A percentile compares a stretch with the other conserved stretches of the same genome.
Evolutionary conservation across 106 monocot genomes (phyloP).

Genomic region (Acorus gramineus): DNA sequence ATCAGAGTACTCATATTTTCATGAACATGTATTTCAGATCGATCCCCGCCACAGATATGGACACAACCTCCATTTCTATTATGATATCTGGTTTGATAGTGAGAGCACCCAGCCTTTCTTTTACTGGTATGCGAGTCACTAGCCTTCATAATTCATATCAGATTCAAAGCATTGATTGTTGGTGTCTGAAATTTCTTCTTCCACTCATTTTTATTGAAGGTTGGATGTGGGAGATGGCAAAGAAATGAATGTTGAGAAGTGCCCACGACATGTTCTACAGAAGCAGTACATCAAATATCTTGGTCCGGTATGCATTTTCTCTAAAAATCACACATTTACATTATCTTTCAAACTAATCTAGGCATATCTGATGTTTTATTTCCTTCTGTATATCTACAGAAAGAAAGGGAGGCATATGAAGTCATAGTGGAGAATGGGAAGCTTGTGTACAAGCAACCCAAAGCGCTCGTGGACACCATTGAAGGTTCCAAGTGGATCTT

Average conservation of each 20-base stretch:
- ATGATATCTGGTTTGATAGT: constrained; percentile 54
- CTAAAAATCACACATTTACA: too few species aligned
- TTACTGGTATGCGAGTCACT: constrained; percentile 33
- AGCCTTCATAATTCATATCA: too few species aligned
- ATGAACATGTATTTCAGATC: constrained; percentile 29
- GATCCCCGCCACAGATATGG: constrained; percentile 76
- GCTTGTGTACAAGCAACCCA: too few species aligned
- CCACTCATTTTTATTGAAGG: constrained; percentile 17
- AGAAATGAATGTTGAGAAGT: constrained; percentile 54
- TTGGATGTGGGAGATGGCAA: constrained; percentile 67
- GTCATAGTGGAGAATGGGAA: too few species aligned
- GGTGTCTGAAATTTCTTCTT: too few species aligned
- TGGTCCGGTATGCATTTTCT: constrained; percentile 35
- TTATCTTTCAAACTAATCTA: too few species aligned
- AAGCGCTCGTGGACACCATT: too few species aligned
- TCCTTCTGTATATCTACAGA: too few species aligned
- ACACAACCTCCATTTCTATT: constrained; percentile 56
- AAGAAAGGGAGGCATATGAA: too few species aligned
- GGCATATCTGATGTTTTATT: too few species aligned
- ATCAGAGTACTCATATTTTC: background rate
- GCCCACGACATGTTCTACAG: constrained; percentile 50
- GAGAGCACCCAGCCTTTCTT: constrained; percentile 57
- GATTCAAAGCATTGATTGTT: too few species aligned
- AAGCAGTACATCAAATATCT: constrained; percentile 61
- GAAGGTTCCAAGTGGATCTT: too few species aligned